These are phyloP conservation scores for Nigrospora sphaerica DNA, from an alignment of 2,329 filamentous ascomycete genomes.

Conservation along the genomic window DNA sequence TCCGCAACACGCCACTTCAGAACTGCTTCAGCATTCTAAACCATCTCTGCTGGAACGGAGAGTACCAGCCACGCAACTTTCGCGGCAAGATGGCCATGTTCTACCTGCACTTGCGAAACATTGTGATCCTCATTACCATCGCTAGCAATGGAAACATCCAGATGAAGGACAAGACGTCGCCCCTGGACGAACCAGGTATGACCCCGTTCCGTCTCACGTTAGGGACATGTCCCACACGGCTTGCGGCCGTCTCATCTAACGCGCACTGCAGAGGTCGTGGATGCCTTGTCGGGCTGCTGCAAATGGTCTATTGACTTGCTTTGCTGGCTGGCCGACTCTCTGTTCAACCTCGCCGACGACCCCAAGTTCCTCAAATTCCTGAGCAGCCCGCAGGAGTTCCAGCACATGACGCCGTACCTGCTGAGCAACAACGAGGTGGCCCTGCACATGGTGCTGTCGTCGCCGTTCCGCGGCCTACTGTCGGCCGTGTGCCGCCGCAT, in stretches of 20 bases:
- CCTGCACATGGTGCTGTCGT: slow-evolving; percentile 62
- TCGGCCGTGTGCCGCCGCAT: slow-evolving; percentile 61
- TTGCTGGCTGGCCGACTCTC: slow-evolving; percentile 52
- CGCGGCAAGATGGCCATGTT: slow-evolving; percentile 69
- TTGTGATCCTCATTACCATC: slow-evolving; percentile 58
- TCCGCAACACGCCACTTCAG: slow-evolving; percentile 67
- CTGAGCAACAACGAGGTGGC: slow-evolving; percentile 49
- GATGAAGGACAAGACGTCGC: slow-evolving; percentile 48
- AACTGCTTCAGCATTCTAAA: slow-evolving; percentile 73
- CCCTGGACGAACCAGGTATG: slow-evolving; percentile 57
- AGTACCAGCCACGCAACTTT: slow-evolving; percentile 54
- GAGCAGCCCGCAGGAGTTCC: slow-evolving; percentile 32
- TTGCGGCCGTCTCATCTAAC: slow-evolving; percentile 6
- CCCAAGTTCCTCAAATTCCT: slow-evolving; percentile 43
- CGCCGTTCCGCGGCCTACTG: slow-evolving; percentile 66
- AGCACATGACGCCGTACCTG: slow-evolving; percentile 44
- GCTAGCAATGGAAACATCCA: slow-evolving; percentile 48
- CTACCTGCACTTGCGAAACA: slow-evolving; percentile 67
- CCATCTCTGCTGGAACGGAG: slow-evolving; percentile 66
- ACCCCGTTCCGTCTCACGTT: neutral
- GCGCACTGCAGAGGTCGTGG: slow-evolving; percentile 54
- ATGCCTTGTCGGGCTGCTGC: slow-evolving; percentile 65
- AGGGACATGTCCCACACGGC: neutral
- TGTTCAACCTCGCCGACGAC: slow-evolving; percentile 50
- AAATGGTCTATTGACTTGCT: slow-evolving; percentile 73